These are phyloP conservation scores for Diaporthe sp. DNA, from an alignment of 2,329 filamentous ascomycete genomes.

Conservation along the genomic window DNA sequence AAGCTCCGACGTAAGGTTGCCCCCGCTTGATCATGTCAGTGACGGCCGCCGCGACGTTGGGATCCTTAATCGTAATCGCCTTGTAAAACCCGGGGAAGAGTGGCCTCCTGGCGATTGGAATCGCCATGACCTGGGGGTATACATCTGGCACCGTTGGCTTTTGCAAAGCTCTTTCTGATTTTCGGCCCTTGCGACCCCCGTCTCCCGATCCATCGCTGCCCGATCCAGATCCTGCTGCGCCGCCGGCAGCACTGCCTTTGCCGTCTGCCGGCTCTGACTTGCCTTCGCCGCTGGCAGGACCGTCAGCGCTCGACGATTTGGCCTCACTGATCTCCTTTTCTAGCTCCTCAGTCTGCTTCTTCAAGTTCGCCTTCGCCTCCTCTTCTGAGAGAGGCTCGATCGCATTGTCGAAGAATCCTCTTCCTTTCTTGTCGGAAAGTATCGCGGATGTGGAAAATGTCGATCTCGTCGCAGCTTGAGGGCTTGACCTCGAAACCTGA, in stretches of 20 bases:
- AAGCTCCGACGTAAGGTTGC: conserved; percentile 96
- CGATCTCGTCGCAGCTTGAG: conserved; percentile 42
- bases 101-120: conserved; percentile 93
- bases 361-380: conserved; percentile 65
- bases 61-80: conserved; percentile 95
- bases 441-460: conserved; percentile 55
- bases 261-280: conserved; percentile 62
- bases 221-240: conserved; percentile 55
- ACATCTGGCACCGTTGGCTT: conserved; percentile 94
- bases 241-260: conserved; percentile 71
- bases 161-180: conserved; percentile 82
- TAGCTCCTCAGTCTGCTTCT: conserved; percentile 61
- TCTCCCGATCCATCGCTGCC: conserved; percentile 72
- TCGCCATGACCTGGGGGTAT: conserved; percentile 97
- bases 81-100: conserved; percentile 99
- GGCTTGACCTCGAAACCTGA: conserved; percentile 28
- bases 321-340: conserved; percentile 64
- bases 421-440: conserved; percentile 57
- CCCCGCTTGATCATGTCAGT: conserved; percentile 97
- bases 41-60: conserved; percentile 90
- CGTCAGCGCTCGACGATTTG: conserved; percentile 58
- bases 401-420: conserved; percentile 65
- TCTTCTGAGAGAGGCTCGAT: conserved; percentile 67
- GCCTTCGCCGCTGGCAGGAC: conserved; percentile 56
- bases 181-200: conserved; percentile 80